Conservation (phyloP, 441 rosid genomes). For the Erodium texanum region DNA sequence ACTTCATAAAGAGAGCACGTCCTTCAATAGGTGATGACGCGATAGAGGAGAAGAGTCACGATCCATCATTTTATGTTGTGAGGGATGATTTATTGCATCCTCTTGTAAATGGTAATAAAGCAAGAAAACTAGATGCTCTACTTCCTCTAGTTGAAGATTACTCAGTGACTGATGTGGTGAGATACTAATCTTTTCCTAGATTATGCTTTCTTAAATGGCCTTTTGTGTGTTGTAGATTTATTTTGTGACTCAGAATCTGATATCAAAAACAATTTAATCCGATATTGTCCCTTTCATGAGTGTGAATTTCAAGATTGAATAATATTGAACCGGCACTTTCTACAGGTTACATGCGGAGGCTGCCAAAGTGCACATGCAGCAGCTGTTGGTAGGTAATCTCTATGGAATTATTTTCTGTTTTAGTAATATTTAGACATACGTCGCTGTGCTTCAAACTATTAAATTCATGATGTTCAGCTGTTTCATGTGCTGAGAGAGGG, state of each 20-base stretch:
- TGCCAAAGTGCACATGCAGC: conserved; percentile 92
- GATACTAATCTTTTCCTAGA: conserved; percentile 19
- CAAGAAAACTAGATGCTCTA: conserved; percentile 77
- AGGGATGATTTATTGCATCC: conserved; percentile 94
- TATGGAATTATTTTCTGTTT: conserved; percentile 11
- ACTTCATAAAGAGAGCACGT: conserved; percentile 32
- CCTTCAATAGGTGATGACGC: conserved; percentile 37
- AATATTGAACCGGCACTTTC: conserved; percentile 28
- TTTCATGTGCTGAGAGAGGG: conserved; percentile 83
- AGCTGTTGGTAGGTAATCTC: conserved; percentile 52
- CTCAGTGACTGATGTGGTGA: conserved; percentile 75
- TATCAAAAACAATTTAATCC: neutral
- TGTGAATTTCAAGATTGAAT: conserved; percentile 17
- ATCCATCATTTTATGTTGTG: conserved; percentile 49
- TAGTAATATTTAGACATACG: neutral
- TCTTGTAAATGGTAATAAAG: conserved; percentile 82
- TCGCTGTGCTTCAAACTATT: conserved; percentile 13
- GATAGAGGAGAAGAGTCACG: conserved; percentile 19
- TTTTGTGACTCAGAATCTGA: too few species aligned
- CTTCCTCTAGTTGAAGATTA: conserved; percentile 56
- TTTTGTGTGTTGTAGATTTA: too few species aligned
- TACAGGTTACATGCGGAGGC: conserved; percentile 90
- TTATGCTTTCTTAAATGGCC: neutral
- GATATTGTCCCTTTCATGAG: conserved; percentile 7
- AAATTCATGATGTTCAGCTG: conserved; percentile 46